Evolutionary conservation across 2,329 filamentous ascomycete species (phyloP), one percentile per base, ranked within the genome.

Genomic region (Cylindrodendrum hubeiense): DNA sequence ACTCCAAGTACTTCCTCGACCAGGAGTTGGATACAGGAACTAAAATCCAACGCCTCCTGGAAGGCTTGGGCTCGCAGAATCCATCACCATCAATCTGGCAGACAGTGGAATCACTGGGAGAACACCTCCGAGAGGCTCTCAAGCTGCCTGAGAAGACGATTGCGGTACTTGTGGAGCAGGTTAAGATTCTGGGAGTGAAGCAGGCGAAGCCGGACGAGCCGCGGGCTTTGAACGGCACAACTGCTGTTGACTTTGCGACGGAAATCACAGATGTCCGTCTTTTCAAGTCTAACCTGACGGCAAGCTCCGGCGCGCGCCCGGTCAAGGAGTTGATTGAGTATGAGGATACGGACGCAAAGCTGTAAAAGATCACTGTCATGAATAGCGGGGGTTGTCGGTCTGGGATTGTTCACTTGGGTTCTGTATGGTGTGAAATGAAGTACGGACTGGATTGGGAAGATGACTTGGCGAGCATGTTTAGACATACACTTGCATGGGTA

Each of bases 261-360:
- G 81, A 91, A 56, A 94, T 98, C 73, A 89, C 88, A 50, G 93
- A 97, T 76, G 91, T 97, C 3, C 86, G 91, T 66, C 86, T 88
- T 30, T 98, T 91, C 86, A 97, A 96, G 85, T 90, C 93, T 1
- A 85, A 88, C 15, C 84, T 98, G 73, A 83, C 87, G 64, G 87
- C 93, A 28, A 96, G 90, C 68, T 85, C 87, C 22, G 95, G 93
- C 1, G 89, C 94, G 2, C 86, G 86, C 66, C 88, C 95, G 0
- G 88, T 93, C 30, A 90, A 87, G 75, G 91, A 96, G 70, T 79
- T 98, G 60, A 91, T 86, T 67, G 92, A 94, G 75, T 98, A 95
- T 79, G 93, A 97, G 77, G 95, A 98, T 65, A 84, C 91, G 65
- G 93, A 93, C 68, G 82, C 93, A 15, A 98, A 98, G 83, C 85